These are phyloP conservation scores for Bathelium albidoporum DNA, from an alignment of 495 filamentous ascomycete species.

Conservation along the genomic window DNA sequence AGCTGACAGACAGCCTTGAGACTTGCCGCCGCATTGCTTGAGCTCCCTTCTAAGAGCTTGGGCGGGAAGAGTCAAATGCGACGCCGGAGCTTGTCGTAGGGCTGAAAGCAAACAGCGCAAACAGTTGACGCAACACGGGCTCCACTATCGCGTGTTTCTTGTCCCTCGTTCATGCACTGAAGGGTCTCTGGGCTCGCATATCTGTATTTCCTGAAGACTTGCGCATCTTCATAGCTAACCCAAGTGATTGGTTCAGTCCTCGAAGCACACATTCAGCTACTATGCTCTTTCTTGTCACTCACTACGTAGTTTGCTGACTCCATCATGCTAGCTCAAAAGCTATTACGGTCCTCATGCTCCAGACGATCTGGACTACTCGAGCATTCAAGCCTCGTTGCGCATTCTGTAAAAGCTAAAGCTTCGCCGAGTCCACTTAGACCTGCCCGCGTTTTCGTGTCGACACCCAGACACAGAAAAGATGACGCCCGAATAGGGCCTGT, in stretches of 20 bases:
- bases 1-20: background rate
- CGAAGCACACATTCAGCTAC: background rate
- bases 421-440: background rate
- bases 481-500: conserved; percentile 20
- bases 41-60: background rate
- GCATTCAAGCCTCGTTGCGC: background rate
- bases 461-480: conserved; percentile 31
- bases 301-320: background rate
- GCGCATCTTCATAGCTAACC: background rate
- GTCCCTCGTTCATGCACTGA: background rate
- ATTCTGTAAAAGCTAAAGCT: background rate
- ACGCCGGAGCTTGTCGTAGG: background rate
- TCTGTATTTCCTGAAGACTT: background rate
- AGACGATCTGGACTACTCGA: background rate
- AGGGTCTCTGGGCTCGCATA: background rate
- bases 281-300: background rate
- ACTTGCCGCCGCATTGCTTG: conserved; percentile 6
- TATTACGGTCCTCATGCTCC: background rate
- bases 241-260: no score
- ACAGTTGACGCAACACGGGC: background rate
- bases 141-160: background rate
- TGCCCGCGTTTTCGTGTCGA: conserved; percentile 27
- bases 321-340: conserved; percentile 2
- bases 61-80: background rate
- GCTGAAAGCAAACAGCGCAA: background rate